phyloP scores from a whole-genome alignment of 805 yeast species.

The Barnettozyma siamensis region DNA sequence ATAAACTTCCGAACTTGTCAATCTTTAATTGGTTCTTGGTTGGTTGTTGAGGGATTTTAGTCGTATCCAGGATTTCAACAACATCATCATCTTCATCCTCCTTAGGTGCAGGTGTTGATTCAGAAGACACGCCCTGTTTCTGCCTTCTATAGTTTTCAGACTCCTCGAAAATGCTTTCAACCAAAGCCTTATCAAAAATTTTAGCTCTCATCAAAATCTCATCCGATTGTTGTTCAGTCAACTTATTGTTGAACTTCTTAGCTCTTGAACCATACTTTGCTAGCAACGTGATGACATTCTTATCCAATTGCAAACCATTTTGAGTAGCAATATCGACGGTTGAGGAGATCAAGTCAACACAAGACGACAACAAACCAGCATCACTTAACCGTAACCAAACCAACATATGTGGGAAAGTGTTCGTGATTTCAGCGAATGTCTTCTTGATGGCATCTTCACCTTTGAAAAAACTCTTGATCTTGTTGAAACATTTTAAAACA shows the following conservation, averaged over 20 bases:
- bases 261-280: constrained; percentile 63
- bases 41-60: background rate
- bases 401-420: constrained; percentile 62
- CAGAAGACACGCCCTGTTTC: constrained; percentile 15
- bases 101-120: constrained; percentile 6
- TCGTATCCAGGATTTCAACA: constrained; percentile 1
- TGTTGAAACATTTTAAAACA: constrained; percentile 59
- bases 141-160: constrained; percentile 33
- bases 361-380: constrained; percentile 59
- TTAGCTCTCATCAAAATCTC: constrained; percentile 60
- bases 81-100: constrained; percentile 6
- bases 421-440: constrained; percentile 49
- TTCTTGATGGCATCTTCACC: constrained; percentile 20
- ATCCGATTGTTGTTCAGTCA: constrained; percentile 59
- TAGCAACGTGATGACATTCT: constrained; percentile 46
- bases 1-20: constrained; percentile 33
- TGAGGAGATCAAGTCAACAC: constrained; percentile 63
- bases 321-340: constrained; percentile 62
- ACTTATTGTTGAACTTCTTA: constrained; percentile 61
- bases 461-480: constrained; percentile 30
- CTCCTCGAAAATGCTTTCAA: constrained; percentile 43
- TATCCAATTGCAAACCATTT: constrained; percentile 45
- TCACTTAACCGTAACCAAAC: constrained; percentile 85
- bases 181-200: constrained; percentile 46
- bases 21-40: constrained; percentile 29